phyloP scores from a whole-genome alignment of 2,329 filamentous ascomycete species.

The Apiospora malaysiana region DNA sequence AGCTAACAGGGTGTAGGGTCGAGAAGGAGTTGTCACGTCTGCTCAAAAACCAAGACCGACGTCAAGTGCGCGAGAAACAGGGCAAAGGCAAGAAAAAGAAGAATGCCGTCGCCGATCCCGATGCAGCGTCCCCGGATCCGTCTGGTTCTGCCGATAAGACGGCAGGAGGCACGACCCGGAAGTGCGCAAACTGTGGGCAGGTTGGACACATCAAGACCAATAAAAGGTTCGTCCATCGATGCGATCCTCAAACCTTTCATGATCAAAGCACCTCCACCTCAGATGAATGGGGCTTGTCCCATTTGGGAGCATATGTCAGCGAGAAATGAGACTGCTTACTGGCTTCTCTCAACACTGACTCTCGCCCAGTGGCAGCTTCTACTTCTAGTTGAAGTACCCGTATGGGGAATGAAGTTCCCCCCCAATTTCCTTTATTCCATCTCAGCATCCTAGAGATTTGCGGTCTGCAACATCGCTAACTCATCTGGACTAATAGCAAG shows the following conservation, averaged over 20 bases:
- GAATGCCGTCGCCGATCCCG: slow-evolving; percentile 36
- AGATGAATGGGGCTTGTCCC: slow-evolving; percentile 28
- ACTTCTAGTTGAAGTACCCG: slow-evolving; percentile 13
- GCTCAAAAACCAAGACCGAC: slow-evolving; percentile 88
- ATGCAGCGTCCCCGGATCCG: slow-evolving; percentile 57
- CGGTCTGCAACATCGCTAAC: slow-evolving; percentile 35
- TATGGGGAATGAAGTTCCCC: neutral
- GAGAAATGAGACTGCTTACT: slow-evolving; percentile 12
- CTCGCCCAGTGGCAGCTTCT: slow-evolving; percentile 18
- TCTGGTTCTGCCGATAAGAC: slow-evolving; percentile 56
- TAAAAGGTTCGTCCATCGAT: slow-evolving; percentile 76
- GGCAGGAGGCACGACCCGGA: slow-evolving; percentile 74
- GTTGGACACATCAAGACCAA: slow-evolving; percentile 99
- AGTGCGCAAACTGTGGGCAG: slow-evolving; percentile 97
- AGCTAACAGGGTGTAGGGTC: slow-evolving; percentile 54
- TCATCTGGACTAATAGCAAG: slow-evolving; percentile 45
- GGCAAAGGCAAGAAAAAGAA: slow-evolving; percentile 67
- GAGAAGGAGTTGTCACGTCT: slow-evolving; percentile 81
- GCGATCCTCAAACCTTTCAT: slow-evolving; percentile 32
- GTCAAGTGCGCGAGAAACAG: slow-evolving; percentile 87
- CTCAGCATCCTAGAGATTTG: slow-evolving; percentile 10
- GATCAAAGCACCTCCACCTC: slow-evolving; percentile 17
- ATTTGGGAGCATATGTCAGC: neutral
- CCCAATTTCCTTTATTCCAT: neutral
- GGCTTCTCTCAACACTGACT: neutral